Evolutionary conservation across 2,329 filamentous ascomycete genomes (phyloP).

Genomic region (Curvularia spicifera): DNA sequence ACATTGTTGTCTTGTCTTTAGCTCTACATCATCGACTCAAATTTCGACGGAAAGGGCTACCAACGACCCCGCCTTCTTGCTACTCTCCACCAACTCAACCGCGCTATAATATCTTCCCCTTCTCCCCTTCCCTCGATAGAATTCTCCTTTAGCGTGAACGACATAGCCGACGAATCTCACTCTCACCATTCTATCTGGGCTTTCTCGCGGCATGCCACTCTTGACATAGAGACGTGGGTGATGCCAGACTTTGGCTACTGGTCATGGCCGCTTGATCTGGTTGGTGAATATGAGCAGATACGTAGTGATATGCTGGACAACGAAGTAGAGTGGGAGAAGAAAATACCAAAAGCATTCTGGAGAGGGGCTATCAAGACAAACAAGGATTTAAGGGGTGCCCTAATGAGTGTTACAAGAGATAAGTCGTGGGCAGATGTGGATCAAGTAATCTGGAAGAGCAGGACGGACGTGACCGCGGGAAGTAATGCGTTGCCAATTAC

Average conservation of each 20-base stretch:
- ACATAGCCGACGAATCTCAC: conserved; percentile 21
- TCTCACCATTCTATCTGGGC: conserved; percentile 22
- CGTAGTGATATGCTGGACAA: conserved; percentile 16
- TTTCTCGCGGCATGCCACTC: conserved; percentile 19
- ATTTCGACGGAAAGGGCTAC: conserved; percentile 24
- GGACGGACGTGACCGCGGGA: conserved; percentile 13
- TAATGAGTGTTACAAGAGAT: conserved; percentile 18
- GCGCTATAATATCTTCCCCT: conserved; percentile 53
- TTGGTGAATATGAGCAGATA: conserved; percentile 26
- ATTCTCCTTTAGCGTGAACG: conserved; percentile 58
- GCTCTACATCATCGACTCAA: conserved; percentile 44
- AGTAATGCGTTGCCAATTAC: conserved; percentile 23
- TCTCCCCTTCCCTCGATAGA: conserved; percentile 58
- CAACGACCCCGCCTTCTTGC: conserved; percentile 47
- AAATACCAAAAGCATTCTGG: conserved; percentile 35
- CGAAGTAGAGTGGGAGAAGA: conserved; percentile 23
- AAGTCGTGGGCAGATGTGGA: conserved; percentile 28
- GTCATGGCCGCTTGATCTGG: conserved; percentile 26
- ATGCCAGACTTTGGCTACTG: conserved; percentile 38
- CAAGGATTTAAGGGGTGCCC: conserved; percentile 15
- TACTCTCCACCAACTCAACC: conserved; percentile 59
- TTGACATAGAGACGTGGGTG: conserved; percentile 26
- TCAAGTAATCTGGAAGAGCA: conserved; percentile 24
- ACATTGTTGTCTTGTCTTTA: conserved; percentile 14
- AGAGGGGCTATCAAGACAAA: conserved; percentile 42